These are phyloP conservation scores for Fabrea salina DNA, from an alignment of 169 alveolate genomes.

Conservation along the genomic window DNA sequence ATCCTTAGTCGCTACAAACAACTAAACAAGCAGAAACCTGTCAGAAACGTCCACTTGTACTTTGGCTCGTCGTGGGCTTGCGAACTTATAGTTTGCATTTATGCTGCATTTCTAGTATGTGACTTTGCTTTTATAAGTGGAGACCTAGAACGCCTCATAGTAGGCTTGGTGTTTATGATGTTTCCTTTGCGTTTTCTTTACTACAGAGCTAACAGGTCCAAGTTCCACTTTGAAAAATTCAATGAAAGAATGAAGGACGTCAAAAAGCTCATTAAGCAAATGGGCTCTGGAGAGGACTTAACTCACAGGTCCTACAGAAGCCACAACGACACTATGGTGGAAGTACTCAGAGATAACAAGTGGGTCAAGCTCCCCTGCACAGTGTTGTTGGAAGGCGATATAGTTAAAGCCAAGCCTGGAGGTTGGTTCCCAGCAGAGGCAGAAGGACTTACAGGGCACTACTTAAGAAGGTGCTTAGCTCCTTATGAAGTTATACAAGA, in stretches of 20 bases:
- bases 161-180: not conserved
- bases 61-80: not conserved
- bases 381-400: conserved; percentile 3
- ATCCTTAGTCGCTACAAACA: not conserved
- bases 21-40: not conserved
- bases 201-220: conserved; percentile 5
- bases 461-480: not conserved
- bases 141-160: not conserved
- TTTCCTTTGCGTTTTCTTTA: conserved; percentile 2
- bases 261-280: not conserved
- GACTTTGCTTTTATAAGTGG: not conserved
- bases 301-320: not conserved
- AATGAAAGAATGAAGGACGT: conserved; percentile 18
- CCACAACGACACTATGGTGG: not conserved
- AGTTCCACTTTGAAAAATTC: conserved; percentile 27
- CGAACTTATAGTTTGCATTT: conserved; percentile 7
- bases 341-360: not conserved
- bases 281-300: not conserved
- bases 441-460: not conserved
- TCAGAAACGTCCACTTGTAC: not conserved
- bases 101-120: not conserved
- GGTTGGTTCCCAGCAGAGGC: not conserved
- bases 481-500: not conserved
- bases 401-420: conserved; percentile 8
- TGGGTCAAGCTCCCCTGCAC: conserved; percentile 22